Evolutionary conservation across 2,329 filamentous ascomycete species (phyloP).

Genomic region (Pestalotiopsis sp.): DNA sequence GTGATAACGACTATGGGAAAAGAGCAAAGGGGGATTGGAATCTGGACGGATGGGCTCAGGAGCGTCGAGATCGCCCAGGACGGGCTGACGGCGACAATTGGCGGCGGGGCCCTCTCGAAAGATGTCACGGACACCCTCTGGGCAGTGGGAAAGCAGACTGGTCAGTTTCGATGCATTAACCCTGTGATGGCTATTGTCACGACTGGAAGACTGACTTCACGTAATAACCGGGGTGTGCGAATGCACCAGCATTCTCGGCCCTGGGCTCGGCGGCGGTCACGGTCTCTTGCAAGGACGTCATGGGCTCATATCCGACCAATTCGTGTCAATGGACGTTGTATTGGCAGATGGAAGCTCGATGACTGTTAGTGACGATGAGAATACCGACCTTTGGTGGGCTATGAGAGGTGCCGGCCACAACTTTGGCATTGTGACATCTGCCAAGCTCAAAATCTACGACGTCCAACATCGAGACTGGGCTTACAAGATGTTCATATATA

Average conservation of each 20-base stretch:
- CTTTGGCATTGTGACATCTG: slow-evolving; percentile 44
- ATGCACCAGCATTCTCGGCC: slow-evolving; percentile 48
- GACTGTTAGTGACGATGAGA: slow-evolving; percentile 35
- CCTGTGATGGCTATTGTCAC: not conserved
- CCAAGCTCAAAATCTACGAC: slow-evolving; percentile 49
- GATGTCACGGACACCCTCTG: too few species aligned
- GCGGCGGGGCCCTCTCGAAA: too few species aligned
- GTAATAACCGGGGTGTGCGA: slow-evolving; percentile 46
- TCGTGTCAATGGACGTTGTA: slow-evolving; percentile 53
- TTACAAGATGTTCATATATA: slow-evolving; percentile 43
- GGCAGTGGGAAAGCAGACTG: too few species aligned
- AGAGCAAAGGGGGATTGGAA: too few species aligned
- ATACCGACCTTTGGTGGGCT: slow-evolving; percentile 59
- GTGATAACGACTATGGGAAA: too few species aligned
- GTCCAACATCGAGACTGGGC: slow-evolving; percentile 36
- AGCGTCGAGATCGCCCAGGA: too few species aligned
- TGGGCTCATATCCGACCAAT: slow-evolving; percentile 56
- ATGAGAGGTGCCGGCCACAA: slow-evolving; percentile 47
- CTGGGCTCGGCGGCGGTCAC: slow-evolving; percentile 59
- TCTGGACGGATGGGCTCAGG: too few species aligned
- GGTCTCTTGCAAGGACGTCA: slow-evolving; percentile 56
- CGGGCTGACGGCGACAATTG: too few species aligned
- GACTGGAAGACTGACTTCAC: slow-evolving; percentile 23
- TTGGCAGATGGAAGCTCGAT: slow-evolving; percentile 48
- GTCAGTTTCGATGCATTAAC: too few species aligned